Evolutionary conservation across 202 grass and related monocot genomes (phyloP).

Genomic region (Setaria italica): DNA sequence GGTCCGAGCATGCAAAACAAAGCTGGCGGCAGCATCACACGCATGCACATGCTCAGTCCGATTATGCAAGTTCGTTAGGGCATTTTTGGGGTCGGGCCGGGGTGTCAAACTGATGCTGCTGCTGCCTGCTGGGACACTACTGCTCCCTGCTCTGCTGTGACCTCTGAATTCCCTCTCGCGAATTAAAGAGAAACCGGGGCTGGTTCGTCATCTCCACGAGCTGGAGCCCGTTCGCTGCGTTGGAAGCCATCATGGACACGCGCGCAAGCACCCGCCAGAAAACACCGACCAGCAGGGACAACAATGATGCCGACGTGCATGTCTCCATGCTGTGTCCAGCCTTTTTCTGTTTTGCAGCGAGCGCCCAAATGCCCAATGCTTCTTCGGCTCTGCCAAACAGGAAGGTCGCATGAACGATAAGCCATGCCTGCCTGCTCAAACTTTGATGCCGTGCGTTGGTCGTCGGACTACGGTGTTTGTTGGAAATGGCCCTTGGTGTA

Average conservation of each 20-base stretch:
- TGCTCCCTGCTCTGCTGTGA: not conserved
- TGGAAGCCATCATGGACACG: not conserved
- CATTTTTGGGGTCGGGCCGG: not conserved
- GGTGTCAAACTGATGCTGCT: not conserved
- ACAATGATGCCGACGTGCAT: too few relatives aligned
- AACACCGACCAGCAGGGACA: too few relatives aligned
- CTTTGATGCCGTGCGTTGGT: too few relatives aligned
- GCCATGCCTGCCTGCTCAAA: too few relatives aligned
- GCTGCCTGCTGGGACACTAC: not conserved
- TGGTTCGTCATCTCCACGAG: not conserved
- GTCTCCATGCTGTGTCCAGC: not conserved
- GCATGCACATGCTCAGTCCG: not conserved
- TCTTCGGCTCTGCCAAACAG: not conserved
- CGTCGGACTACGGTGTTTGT: too few relatives aligned
- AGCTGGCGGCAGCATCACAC: not conserved
- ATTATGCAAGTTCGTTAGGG: slow-evolving; percentile 7
- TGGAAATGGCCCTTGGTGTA: too few relatives aligned
- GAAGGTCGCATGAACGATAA: not conserved
- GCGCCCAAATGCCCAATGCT: not conserved
- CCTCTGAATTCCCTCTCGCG: not conserved
- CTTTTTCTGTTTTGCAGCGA: not conserved
- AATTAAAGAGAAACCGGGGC: not conserved
- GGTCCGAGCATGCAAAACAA: slow-evolving; percentile 5
- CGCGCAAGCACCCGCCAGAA: not conserved
- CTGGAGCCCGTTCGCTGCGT: not conserved